A percentile compares a stretch with the other conserved stretches of the same genome.
Evolutionary conservation across 2,329 filamentous ascomycete species (phyloP).

Genomic region (Coleophoma eucalyptorum): DNA sequence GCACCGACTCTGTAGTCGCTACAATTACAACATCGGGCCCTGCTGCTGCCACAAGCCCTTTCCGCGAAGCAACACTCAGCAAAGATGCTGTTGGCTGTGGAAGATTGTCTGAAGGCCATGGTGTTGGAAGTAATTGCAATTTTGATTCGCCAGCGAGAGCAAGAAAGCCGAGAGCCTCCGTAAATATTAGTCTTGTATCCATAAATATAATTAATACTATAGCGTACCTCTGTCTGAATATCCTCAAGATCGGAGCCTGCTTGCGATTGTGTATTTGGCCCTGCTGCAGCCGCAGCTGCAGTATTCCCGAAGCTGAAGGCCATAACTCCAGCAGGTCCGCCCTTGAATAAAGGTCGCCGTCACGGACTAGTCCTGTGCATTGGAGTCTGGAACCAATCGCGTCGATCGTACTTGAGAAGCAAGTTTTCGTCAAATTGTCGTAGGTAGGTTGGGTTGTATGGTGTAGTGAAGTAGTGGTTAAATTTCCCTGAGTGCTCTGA

Average conservation of each 20-base stretch:
- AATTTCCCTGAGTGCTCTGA: no score
- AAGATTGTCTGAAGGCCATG: slow-evolving; percentile 63
- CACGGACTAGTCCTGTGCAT: slow-evolving; percentile 24
- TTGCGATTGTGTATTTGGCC: slow-evolving; percentile 30
- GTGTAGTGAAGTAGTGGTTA: no score
- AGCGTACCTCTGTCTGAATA: slow-evolving; percentile 74
- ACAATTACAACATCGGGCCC: slow-evolving; percentile 77
- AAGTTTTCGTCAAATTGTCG: background rate
- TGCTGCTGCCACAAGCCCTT: slow-evolving; percentile 81
- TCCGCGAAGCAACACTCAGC: slow-evolving; percentile 74
- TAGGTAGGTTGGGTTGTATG: no score
- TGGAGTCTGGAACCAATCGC: slow-evolving; percentile 5
- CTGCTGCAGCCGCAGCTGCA: slow-evolving; percentile 36
- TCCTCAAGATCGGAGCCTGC: slow-evolving; percentile 67
- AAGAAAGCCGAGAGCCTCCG: slow-evolving; percentile 73
- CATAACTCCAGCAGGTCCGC: slow-evolving; percentile 43
- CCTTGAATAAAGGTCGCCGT: slow-evolving; percentile 26
- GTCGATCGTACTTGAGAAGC: background rate
- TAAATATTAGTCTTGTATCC: slow-evolving; percentile 9
- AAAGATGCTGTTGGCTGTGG: slow-evolving; percentile 79
- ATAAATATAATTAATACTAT: slow-evolving; percentile 2
- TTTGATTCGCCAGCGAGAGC: slow-evolving; percentile 78
- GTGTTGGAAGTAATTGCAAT: slow-evolving; percentile 70
- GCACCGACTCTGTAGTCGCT: slow-evolving; percentile 71
- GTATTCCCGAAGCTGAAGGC: slow-evolving; percentile 59